Percentiles rank a stretch among this genome's conserved stretches.
These are phyloP conservation scores for Psilocybe cyanescens DNA, from an alignment of 768 basidiomycete genomes.

Conservation along the genomic window DNA sequence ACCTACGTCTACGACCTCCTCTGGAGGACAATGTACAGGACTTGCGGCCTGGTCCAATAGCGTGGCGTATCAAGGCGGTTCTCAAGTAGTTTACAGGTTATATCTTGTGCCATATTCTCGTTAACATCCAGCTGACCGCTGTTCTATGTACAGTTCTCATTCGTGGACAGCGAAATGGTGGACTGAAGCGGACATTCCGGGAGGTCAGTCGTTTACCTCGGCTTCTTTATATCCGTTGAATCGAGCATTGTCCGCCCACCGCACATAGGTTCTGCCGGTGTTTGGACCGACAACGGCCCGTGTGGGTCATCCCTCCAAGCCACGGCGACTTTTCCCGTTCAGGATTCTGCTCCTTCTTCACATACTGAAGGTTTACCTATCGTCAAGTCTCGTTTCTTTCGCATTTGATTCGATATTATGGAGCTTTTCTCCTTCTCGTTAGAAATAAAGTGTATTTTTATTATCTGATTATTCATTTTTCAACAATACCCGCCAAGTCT, in stretches of 20 bases:
- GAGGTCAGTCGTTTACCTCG: constrained; percentile 34
- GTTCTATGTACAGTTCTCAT: constrained; percentile 31
- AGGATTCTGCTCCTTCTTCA: constrained; percentile 8
- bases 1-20: constrained; percentile 30
- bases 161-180: constrained; percentile 62
- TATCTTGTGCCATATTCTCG: constrained; percentile 14
- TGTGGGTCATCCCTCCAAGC: constrained; percentile 39
- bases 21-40: constrained; percentile 46
- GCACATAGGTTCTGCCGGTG: constrained; percentile 46
- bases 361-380: not conserved
- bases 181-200: constrained; percentile 61
- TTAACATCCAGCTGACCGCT: constrained; percentile 5
- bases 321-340: constrained; percentile 19
- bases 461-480: constrained; percentile 11
- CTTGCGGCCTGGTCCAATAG: constrained; percentile 54
- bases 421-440: not conserved
- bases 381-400: constrained; percentile 31
- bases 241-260: constrained; percentile 5
- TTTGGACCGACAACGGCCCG: constrained; percentile 61
- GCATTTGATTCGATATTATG: constrained; percentile 14
- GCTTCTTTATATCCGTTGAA: not conserved
- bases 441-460: constrained; percentile 12
- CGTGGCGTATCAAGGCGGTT: constrained; percentile 53
- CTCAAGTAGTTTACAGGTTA: constrained; percentile 56
- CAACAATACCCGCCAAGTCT: not conserved